Base-by-base conservation (phyloP, 2,329 filamentous ascomycete species). In the Pyrenophora seminiperda region DNA sequence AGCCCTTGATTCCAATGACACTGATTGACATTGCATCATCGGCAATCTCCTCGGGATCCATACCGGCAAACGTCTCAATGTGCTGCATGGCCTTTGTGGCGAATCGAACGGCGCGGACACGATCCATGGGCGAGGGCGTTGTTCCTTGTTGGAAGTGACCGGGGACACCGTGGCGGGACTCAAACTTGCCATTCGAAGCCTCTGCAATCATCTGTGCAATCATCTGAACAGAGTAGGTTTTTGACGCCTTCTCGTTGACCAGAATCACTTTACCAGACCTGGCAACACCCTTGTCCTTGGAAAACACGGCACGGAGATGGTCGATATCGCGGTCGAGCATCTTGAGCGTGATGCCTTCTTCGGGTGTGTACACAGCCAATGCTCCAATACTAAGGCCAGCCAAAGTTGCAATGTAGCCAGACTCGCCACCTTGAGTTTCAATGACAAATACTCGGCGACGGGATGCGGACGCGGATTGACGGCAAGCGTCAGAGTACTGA, bases 201-300 rank as follows among this genome's bases (percentile, higher is more conserved):
- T 96, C 91, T 50, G 89, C 89, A 76, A 99, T 96, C 76, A 97
- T 97, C 69, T 93, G 88, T 27, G 93, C 92, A 66, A 99, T 93
- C 50, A 97, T 84, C 73, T 96, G 91, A 14, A 94, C 96, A 41
- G 83, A 90, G 80, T 97, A 97, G 13, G 92, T 92, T 65, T 70
- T 86, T 66, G 90, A 95, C 5, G 94, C 89, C 75, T 91, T 92
- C 75, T 99, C 94, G 74, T 97, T 97, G 72, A 96, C 86, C n/a
- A 99, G 84, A 58, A 99, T 95, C 54, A 97, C 83, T 62, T 96
- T 93, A 29, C 94, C 94, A 0, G 92, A 93, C 46, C 92, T 87
- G 39, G 88, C 91, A 73, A 94, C 89, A 50, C 94, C 94, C 67
- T 86, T 87, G 76, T 99, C 94, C 52, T 87, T 83, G 11, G 82